These are phyloP conservation scores for Paramecium primaurelia DNA, from an alignment of 73 alveolate genomes.

Conservation along the genomic window DNA sequence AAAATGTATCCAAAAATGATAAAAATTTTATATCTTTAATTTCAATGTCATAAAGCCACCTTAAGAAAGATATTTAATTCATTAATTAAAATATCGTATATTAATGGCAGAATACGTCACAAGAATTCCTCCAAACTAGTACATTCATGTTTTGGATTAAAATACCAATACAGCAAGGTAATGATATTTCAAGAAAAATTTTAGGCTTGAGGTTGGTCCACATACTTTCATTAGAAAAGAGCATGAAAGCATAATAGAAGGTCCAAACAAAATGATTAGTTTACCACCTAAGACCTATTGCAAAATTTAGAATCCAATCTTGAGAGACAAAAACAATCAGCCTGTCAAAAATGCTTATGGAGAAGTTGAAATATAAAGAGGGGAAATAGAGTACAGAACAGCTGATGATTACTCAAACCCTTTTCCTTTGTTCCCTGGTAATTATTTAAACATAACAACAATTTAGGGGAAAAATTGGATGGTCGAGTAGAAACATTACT, in stretches of 20 bases:
- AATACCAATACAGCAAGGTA: slow-evolving; percentile 61
- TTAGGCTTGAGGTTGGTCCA: slow-evolving; percentile 69
- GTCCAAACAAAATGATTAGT: slow-evolving; percentile 73
- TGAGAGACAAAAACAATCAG: slow-evolving; percentile 56
- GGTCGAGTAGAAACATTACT: slow-evolving; percentile 52
- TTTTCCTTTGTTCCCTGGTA: slow-evolving; percentile 80
- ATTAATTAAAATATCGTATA: neutral
- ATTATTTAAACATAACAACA: too few relatives aligned
- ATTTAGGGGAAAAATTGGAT: slow-evolving; percentile 61
- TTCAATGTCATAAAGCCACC: neutral
- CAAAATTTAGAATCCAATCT: slow-evolving; percentile 73
- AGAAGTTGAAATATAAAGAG: slow-evolving; percentile 66
- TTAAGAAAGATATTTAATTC: neutral
- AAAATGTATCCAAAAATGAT: neutral
- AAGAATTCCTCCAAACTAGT: slow-evolving; percentile 61
- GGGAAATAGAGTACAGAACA: slow-evolving; percentile 73
- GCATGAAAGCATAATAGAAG: slow-evolving; percentile 66
- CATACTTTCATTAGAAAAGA: slow-evolving; percentile 60
- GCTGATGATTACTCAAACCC: slow-evolving; percentile 73
- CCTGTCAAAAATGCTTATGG: slow-evolving; percentile 59
- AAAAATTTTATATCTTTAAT: neutral
- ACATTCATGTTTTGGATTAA: slow-evolving; percentile 66
- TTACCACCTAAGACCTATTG: slow-evolving; percentile 77
- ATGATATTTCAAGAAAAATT: neutral
- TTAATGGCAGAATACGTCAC: slow-evolving; percentile 56